Percentiles rank a stretch among this genome's conserved stretches.
These are phyloP conservation scores for Prunus mongolica DNA, from an alignment of 306 rosid genomes.

Conservation along the genomic window DNA sequence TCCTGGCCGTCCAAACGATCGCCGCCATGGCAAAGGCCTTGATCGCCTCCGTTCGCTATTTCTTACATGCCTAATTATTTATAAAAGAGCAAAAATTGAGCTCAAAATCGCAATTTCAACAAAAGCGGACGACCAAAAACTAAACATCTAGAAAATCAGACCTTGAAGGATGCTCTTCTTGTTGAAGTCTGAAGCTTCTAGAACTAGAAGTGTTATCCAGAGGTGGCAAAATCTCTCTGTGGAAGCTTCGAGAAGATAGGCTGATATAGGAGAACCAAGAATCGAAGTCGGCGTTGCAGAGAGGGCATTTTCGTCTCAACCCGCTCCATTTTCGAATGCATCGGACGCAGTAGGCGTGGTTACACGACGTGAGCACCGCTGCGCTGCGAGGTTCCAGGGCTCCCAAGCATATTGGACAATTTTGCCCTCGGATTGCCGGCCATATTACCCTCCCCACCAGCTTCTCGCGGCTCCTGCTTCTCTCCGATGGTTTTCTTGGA, in stretches of 20 bases:
- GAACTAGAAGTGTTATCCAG: not conserved
- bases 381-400: slow-evolving; percentile 28
- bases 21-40: slow-evolving; percentile 48
- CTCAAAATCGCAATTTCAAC: slow-evolving; percentile 1
- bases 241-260: slow-evolving; percentile 33
- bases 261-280: slow-evolving; percentile 43
- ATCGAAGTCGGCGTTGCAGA: slow-evolving; percentile 48
- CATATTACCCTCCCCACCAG: slow-evolving; percentile 30
- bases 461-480: slow-evolving; percentile 24
- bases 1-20: slow-evolving; percentile 55
- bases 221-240: slow-evolving; percentile 25
- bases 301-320: slow-evolving; percentile 50
- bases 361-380: slow-evolving; percentile 41
- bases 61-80: slow-evolving; percentile 21
- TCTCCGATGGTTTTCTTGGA: not conserved
- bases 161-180: not conserved
- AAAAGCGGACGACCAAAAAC: not conserved
- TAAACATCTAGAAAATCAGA: not conserved
- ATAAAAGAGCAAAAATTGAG: not conserved
- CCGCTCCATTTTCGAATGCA: slow-evolving; percentile 63
- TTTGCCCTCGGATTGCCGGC: slow-evolving; percentile 39
- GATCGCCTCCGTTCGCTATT: slow-evolving; percentile 22
- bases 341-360: slow-evolving; percentile 44
- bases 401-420: slow-evolving; percentile 46
- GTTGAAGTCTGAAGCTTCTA: slow-evolving; percentile 3